Evolutionary conservation across 345 rosid genomes (phyloP), one percentile per base, ranked within the genome.

Genomic region (Reutealis trisperma): DNA sequence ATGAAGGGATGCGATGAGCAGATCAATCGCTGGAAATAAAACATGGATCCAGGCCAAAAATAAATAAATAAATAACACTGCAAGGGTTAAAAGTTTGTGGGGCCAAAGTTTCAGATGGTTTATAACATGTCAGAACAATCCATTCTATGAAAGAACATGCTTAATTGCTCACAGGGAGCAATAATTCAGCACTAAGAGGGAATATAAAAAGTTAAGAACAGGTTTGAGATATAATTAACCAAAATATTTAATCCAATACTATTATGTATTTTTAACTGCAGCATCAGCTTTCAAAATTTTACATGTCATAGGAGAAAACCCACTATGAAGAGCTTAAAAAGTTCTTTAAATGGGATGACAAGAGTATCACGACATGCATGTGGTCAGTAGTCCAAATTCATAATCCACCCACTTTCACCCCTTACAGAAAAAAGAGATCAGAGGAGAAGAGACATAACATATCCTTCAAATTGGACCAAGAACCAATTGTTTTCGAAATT

Each of bases 401-500:
- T 13, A 49, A 49, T 49, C 54, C 54, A 12, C 14, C 15, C 54
- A 49, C 15, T 18, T 18, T 49, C 54, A 13, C 15, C 54, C 54
- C 54, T 12, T 10, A 49, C 15, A 49, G 54, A 49, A 49, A 49
- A 49, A 49, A 12, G 54, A 18, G 9, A 58, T 21, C 4, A 58
- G 7, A 0, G 22, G 25, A 58, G 61, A 58, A 19, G 25, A n/a
- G 61, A 21, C 24, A 55, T 13, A 58, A 19, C 8, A 60, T 34
- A 49, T 19, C n/a, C 30, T 69, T 51, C 67, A 62, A 55, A 66
- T 69, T n/a, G 52, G 24, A 69, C 25, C 61, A 34, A 44, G 61
- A 24, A 49, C 68, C 44, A 24, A 47, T 60, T 18, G n/a, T 27
- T 57, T 6, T 30, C 14, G 42, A 84, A 47, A 79, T 72, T 69